Evolutionary conservation across 495 filamentous ascomycete genomes (phyloP), one percentile per base, ranked within the genome.

Genomic region (Talaromyces trachyspermus): DNA sequence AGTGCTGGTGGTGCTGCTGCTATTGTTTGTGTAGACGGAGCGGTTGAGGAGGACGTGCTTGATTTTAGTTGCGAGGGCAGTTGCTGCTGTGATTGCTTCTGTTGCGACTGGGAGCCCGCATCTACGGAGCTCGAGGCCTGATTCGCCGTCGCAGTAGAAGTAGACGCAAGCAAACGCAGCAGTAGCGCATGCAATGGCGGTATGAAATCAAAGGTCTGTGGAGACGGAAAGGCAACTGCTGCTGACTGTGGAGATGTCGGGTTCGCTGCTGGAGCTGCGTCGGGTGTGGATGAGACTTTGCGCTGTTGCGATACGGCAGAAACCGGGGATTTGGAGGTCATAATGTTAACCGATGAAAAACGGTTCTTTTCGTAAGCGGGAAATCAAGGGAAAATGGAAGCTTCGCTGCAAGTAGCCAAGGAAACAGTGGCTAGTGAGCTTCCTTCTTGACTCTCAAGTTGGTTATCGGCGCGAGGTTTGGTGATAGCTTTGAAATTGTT

Each of bases 131-230:
- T 49, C 27, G 55, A 41, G 3, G 52, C 30, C 2, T 17, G 17
- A 29, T 44, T 59, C 1, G 59, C 22, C 18, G 59, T 36, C 15
- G 48, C 33, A 15, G 61, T 53, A 2, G 54, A 59, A 18, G 37
- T 48, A 49, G 60, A 49, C 49, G 71, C 64, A 35, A 85, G 77
- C 26, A 95, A 78, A 32, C 83, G 85, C 48, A 80, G 70, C 37
- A 96, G 77, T 54, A 95, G 78, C 9, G 79, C 74, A 60, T 86
- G 79, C 39, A 96, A 76, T 40, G 88, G 77, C 43, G 92, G 89
- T 40, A 96, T 74, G 50, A 88, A 80, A 72, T 95, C 90, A 63
- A 95, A 83, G 15, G 80, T 80, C 49, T 76, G 66, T 4, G 78
- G 76, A 40, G 74, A 54, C 47, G 75, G 79, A 43, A 80, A 70